Evolutionary conservation across 352 stramenopile genomes (phyloP).

Genomic region (Phytopythium montanum): DNA sequence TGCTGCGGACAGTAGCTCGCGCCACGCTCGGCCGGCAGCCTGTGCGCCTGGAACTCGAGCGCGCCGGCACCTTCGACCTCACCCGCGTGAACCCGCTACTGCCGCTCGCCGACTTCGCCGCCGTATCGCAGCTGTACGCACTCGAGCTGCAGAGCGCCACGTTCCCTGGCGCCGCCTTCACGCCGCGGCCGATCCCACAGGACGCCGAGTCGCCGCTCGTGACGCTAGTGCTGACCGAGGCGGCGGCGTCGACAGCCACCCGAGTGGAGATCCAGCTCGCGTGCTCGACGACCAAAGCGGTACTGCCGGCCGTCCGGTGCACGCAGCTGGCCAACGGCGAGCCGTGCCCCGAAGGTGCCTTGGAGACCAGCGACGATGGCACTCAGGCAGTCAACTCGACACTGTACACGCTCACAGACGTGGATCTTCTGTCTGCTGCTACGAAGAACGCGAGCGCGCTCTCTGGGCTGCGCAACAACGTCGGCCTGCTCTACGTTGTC

Average conservation of each 20-base stretch:
- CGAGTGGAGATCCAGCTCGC: constrained; percentile 22
- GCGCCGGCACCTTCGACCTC: constrained; percentile 27
- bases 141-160: constrained; percentile 36
- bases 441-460: not conserved
- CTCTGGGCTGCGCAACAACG: constrained; percentile 36
- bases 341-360: constrained; percentile 18
- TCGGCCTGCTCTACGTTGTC: constrained; percentile 34
- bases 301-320: constrained; percentile 23
- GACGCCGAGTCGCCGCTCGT: constrained; percentile 7
- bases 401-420: constrained; percentile 13
- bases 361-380: constrained; percentile 2
- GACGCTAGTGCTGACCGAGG: constrained; percentile 22
- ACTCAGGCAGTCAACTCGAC: constrained; percentile 10
- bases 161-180: constrained; percentile 33
- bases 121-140: constrained; percentile 33
- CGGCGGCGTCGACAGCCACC: not conserved
- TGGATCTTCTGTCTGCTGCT: constrained; percentile 17
- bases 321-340: constrained; percentile 20
- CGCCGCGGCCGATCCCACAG: constrained; percentile 15
- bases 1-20: constrained; percentile 27
- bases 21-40: constrained; percentile 19
- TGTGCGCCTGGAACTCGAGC: constrained; percentile 23
- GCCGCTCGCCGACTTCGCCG: constrained; percentile 24
- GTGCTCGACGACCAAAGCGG: constrained; percentile 22
- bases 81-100: constrained; percentile 33